A percentile compares a stretch with the other conserved stretches of the same genome.
phyloP scores from a whole-genome alignment of 305 asterid genomes.

The Withania somnifera region DNA sequence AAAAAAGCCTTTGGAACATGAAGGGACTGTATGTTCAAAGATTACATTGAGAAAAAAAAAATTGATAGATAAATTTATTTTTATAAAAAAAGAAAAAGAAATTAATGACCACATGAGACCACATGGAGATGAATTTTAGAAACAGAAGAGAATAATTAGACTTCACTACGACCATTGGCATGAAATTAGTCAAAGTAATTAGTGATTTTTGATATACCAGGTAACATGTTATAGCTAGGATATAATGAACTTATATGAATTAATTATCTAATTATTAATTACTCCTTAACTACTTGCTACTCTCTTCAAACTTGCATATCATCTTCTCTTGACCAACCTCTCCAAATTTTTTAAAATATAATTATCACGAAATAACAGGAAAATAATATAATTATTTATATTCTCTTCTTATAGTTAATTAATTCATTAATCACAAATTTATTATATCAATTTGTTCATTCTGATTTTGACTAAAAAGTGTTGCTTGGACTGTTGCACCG shows the following conservation, averaged over 20 bases:
- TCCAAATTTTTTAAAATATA: background rate
- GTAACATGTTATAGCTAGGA: background rate
- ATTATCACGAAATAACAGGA: background rate
- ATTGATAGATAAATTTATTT: no score
- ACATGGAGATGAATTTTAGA: conserved; percentile 37
- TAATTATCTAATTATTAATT: background rate
- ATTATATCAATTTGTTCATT: background rate
- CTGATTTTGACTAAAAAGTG: conserved; percentile 5
- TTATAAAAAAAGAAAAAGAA: background rate
- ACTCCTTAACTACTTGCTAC: background rate
- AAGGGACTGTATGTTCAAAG: background rate
- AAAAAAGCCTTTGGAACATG: background rate
- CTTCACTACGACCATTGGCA: conserved; percentile 9
- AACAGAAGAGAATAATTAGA: conserved; percentile 14
- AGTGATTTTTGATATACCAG: background rate
- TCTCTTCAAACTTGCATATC: background rate
- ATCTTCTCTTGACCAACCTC: background rate
- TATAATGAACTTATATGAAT: background rate
- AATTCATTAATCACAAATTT: background rate
- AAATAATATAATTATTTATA: background rate
- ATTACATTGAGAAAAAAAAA: background rate
- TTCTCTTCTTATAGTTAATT: background rate
- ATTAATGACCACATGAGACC: conserved; percentile 44
- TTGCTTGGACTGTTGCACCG: conserved; percentile 3
- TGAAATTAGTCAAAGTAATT: conserved; percentile 32